Conservation (phyloP, 768 basidiomycete genomes). For the Suillus subalutaceus region DNA sequence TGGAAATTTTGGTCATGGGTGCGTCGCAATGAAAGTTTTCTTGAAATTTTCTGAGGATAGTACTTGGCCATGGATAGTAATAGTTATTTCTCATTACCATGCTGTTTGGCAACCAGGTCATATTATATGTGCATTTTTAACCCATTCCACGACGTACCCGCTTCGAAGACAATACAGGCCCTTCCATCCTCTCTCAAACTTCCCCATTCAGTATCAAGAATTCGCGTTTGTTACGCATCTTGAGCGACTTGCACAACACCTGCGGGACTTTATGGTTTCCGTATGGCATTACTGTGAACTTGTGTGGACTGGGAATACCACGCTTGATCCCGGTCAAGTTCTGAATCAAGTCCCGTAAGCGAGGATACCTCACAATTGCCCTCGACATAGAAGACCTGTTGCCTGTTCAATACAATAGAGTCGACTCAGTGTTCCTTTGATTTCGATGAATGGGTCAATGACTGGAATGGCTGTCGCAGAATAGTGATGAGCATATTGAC, state of each 20-base stretch:
- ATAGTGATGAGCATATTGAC: neutral
- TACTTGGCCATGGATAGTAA: neutral
- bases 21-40: slow-evolving; percentile 30
- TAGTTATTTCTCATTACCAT: neutral
- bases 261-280: neutral
- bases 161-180: neutral
- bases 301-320: neutral
- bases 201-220: neutral
- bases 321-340: neutral
- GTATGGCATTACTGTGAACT: neutral
- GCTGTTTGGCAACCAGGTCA: neutral
- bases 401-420: too few species aligned
- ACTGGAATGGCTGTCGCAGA: neutral
- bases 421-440: too few species aligned
- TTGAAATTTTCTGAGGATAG: neutral
- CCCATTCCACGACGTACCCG: neutral
- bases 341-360: neutral
- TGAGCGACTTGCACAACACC: neutral
- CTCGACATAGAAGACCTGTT: neutral
- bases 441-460: neutral
- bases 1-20: slow-evolving; percentile 63
- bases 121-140: neutral
- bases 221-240: neutral
- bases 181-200: neutral
- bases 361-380: neutral